A percentile compares a stretch with the other conserved stretches of the same genome.
Conservation (phyloP, 495 filamentous ascomycete species). For the Endocarpon pusillum region DNA sequence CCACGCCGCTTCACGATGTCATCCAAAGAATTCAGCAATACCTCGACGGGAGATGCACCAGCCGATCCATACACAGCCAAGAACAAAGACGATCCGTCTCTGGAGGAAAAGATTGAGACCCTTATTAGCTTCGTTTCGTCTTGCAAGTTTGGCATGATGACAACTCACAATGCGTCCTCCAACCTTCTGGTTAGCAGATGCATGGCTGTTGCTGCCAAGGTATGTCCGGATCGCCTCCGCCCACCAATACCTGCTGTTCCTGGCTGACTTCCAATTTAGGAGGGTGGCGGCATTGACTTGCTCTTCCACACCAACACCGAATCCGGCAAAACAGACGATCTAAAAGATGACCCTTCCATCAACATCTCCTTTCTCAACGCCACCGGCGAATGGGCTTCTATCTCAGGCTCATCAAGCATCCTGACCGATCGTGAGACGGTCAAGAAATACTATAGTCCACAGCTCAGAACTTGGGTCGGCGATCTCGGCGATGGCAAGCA, state of each 20-base stretch:
- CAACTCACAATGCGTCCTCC: constrained; percentile 49
- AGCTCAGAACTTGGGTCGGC: constrained; percentile 74
- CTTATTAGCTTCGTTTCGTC: constrained; percentile 47
- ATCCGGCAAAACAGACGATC: constrained; percentile 78
- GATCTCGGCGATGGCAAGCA: constrained; percentile 81
- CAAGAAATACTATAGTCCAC: constrained; percentile 58
- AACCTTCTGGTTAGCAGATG: constrained; percentile 61
- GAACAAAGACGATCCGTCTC: constrained; percentile 42
- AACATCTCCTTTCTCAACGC: constrained; percentile 76
- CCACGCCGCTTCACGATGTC: no score
- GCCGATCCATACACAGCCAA: constrained; percentile 70
- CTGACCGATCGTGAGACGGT: constrained; percentile 49
- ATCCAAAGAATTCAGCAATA: no score
- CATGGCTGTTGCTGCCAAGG: constrained; percentile 81
- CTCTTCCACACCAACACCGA: constrained; percentile 91
- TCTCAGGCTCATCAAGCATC: constrained; percentile 55
- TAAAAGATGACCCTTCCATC: constrained; percentile 53
- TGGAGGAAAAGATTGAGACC: constrained; percentile 67
- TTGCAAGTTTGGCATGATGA: constrained; percentile 70
- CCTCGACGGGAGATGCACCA: constrained; percentile 38
- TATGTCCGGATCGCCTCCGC: constrained; percentile 17
- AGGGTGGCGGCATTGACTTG: constrained; percentile 64
- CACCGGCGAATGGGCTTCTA: constrained; percentile 63
- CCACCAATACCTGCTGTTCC: background rate
- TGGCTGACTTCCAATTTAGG: no score